Evolutionary conservation across 1,284 basidiomycete genomes (phyloP), one percentile per base, ranked within the genome.

Genomic region (Schizophyllum amplum): DNA sequence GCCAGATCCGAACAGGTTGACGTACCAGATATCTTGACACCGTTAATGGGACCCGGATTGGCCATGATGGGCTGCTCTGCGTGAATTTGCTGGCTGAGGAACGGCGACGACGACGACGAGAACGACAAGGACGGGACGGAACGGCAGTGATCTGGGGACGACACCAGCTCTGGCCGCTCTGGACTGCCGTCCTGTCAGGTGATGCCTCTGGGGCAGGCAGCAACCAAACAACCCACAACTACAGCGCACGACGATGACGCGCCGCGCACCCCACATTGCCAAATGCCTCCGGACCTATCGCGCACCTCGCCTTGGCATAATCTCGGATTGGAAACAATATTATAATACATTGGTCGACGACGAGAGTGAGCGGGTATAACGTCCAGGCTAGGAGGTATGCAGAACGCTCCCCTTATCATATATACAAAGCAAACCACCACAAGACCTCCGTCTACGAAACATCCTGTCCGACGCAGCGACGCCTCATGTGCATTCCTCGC

Each of bases 1-100:
- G 33, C 33, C 33, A 42, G 33, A 42, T 17, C 33, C 33, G 33
- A 50, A 24, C 13, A 50, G 24, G 48, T 21, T 64, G 52, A 88
- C 90, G 77, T 73, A 93, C 91, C 83, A 72, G 89, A 88, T 67
- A 93, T 83, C 81, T 89, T 92, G 73, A 93, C 87, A 69, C 92
- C 92, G 72, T 94, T 94, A 74, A 94, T 92, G 71, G 88, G 89
- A 65, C 79, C 84, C 74, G 89, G 85, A 60, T 83, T 83, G 62
- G 86, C 77, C 87, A 90, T 89, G 65, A 42, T 42, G 33, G 13
- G 33, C 33, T 42, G 13, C 13, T 17, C 33, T 42, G 17, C 33
- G 33, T 9, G 11, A 9, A 13, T 13, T 9, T 42, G 33, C 33
- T 42, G 33, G 11, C 33, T 42, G 33, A 13, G n/a, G n/a, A n/a